A percentile compares a stretch with the other conserved stretches of the same genome.
phyloP scores from a whole-genome alignment of 805 yeast species.

The Blastobotrys mokoenaii region DNA sequence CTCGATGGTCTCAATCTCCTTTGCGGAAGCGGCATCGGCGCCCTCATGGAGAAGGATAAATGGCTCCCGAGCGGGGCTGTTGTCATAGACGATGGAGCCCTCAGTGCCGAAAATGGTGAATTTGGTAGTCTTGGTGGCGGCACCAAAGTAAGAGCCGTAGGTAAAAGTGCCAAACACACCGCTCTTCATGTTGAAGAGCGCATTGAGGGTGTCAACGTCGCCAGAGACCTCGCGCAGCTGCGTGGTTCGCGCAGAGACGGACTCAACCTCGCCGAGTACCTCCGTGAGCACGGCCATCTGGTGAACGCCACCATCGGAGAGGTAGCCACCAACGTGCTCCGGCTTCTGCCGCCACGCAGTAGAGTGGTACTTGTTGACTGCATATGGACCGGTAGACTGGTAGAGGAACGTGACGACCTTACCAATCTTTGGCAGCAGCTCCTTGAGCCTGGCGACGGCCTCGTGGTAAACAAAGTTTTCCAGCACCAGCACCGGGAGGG shows the following conservation, averaged over 20 bases:
- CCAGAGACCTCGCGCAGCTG: constrained; percentile 77
- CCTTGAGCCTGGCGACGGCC: constrained; percentile 46
- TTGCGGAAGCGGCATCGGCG: constrained; percentile 19
- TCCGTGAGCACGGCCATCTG: constrained; percentile 82
- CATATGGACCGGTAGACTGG: constrained; percentile 44
- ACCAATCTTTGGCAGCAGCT: constrained; percentile 65
- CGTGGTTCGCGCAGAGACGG: constrained; percentile 66
- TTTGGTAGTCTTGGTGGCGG: constrained; percentile 56
- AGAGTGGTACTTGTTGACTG: constrained; percentile 38
- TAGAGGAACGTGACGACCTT: constrained; percentile 33
- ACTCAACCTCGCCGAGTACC: constrained; percentile 63
- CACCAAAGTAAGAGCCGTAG: constrained; percentile 82
- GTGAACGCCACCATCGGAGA: constrained; percentile 96
- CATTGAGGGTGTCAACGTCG: constrained; percentile 68
- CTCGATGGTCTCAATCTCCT: constrained; percentile 20
- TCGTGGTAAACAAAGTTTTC: constrained; percentile 81
- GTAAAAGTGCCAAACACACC: constrained; percentile 77
- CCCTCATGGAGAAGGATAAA: constrained; percentile 21
- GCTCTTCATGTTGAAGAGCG: constrained; percentile 52
- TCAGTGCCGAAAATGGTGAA: constrained; percentile 70
- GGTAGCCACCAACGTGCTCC: constrained; percentile 84
- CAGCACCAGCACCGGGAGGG: constrained; percentile 63
- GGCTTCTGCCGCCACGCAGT: constrained; percentile 89
- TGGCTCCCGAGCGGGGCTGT: constrained; percentile 26
- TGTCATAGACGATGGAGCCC: constrained; percentile 66